Percentiles rank a stretch among this genome's conserved stretches.
These are phyloP conservation scores for Leishmania mexicana DNA, from an alignment of 208 protist genomes.

Conservation along the genomic window DNA sequence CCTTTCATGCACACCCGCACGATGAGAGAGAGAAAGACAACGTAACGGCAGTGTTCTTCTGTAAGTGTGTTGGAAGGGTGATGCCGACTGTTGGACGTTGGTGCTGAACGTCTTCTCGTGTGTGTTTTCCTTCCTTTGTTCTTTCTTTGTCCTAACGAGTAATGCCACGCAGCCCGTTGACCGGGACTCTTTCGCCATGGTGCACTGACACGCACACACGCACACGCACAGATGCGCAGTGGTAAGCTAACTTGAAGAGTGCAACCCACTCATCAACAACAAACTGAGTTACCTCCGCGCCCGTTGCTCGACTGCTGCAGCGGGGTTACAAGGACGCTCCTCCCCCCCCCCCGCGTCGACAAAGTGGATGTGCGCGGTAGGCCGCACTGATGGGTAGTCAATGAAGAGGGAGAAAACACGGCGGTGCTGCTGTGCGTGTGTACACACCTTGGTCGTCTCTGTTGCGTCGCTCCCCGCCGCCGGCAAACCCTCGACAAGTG, in stretches of 20 bases:
- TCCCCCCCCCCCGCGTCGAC: neutral
- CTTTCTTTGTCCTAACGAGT: slow-evolving; percentile 14
- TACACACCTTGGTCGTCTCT: neutral
- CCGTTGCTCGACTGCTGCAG: neutral
- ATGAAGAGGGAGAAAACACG: no score
- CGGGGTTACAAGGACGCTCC: neutral
- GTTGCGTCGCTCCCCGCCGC: neutral
- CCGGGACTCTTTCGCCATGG: neutral
- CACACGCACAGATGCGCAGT: neutral
- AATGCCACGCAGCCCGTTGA: neutral
- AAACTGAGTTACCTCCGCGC: neutral
- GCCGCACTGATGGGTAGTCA: neutral
- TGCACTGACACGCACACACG: neutral
- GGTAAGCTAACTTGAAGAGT: neutral
- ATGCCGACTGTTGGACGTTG: neutral
- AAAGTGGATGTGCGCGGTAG: neutral
- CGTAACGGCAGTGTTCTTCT: neutral
- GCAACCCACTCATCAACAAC: neutral
- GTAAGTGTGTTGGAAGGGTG: neutral
- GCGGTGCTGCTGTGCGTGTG: neutral
- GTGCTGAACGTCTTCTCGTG: neutral
- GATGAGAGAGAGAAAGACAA: neutral
- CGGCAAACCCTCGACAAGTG: neutral
- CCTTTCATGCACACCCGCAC: neutral
- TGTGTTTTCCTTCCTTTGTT: slow-evolving; percentile 1